Evolutionary conservation across 805 yeast species (phyloP).

Genomic region (Barnettozyma populi): DNA sequence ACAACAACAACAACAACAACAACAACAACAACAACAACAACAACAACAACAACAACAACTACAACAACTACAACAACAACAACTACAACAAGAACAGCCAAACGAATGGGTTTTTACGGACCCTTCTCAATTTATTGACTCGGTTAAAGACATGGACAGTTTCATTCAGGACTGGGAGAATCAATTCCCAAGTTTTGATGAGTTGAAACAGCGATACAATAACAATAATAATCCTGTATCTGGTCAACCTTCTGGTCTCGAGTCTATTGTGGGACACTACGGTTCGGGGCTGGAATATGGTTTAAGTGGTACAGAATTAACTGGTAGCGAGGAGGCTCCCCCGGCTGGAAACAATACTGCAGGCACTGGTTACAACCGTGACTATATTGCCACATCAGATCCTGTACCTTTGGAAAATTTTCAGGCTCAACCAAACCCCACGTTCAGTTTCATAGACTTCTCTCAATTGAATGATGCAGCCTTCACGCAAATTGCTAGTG

Average conservation of each 20-base stretch:
- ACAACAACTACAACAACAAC: no score
- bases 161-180: slow-evolving; percentile 4
- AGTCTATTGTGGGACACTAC: not conserved
- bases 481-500: not conserved
- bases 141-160: slow-evolving; percentile 1
- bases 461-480: not conserved
- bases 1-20: no score
- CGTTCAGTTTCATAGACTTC: not conserved
- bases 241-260: not conserved
- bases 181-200: slow-evolving; percentile 1
- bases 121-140: not conserved
- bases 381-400: not conserved
- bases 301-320: not conserved
- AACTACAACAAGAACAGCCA: not conserved
- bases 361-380: not conserved
- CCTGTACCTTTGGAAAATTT: no score
- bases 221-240: not conserved
- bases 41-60: no score
- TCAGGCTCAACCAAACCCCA: not conserved
- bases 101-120: not conserved
- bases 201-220: not conserved
- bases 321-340: not conserved
- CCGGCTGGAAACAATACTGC: not conserved
- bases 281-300: not conserved
- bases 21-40: no score